Base-by-base conservation (phyloP, 2,329 filamentous ascomycete species). In the Colletotrichum lindemuthianum region DNA sequence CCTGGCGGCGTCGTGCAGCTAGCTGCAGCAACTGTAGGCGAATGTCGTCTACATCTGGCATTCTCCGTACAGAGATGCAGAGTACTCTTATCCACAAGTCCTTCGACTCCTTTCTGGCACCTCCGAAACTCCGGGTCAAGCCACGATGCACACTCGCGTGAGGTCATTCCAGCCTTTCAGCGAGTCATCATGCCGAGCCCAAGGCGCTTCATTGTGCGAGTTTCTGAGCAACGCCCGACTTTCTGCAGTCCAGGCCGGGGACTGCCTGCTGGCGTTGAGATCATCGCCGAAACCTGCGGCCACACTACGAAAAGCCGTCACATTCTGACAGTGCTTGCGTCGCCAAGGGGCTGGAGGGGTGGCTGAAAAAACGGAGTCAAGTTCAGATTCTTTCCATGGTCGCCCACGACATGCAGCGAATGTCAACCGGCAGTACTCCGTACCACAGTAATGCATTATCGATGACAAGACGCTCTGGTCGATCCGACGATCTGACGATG, bases 351-450 rank as follows among this genome's bases (percentile, higher is more conserved):
- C 41, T 57, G 45, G 58, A 57, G 63, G 57, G 58, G 63, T 63
- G 58, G 47, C 41, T 65, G 58, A 41, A 52, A 59, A 65, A 65
- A 47, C 63, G 63, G 63, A 63, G 63, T 57, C 47, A 10, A 13
- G 58, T 41, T 51, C 58, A 65, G 63, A 65, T 65, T 65, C 63
- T 65, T 65, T 65, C 51, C 40, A 50, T 54, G 63, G 63, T 65
- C 58, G 47, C 63, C 47, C 24, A 65, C 63, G 63, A 65, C 34
- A 32, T 65, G 63, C 63, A 65, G 51, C 51, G 40, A 41, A 61
- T 16, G 8, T 44, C 47, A 53, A 65, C 52, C 47, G 41, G 58
- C 63, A 59, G 58, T 24, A 24, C 24, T 24, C 24, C 24, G 24
- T 24, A 24, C 24, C 24, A 24, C 24, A 24, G 24, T 65, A 59